Base-by-base conservation (phyloP, 495 filamentous ascomycete species). In the Podospora appendiculata region DNA sequence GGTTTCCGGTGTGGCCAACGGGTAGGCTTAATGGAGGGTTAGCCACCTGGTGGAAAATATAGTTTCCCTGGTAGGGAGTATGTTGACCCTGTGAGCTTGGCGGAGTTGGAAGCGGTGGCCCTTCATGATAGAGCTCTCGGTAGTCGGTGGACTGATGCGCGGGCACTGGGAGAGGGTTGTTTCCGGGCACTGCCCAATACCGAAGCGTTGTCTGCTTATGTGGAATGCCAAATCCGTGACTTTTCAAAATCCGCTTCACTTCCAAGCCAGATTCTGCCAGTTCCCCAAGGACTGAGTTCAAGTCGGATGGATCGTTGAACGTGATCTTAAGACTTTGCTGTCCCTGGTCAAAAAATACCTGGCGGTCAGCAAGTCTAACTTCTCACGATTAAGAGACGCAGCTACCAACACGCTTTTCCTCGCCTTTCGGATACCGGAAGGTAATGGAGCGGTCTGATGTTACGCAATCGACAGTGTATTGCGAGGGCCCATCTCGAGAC, bases 21-120 rank as follows among this genome's bases (percentile, higher is more conserved):
- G 41, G 49, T 8, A 62, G 63, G 14, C 56, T 61, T 8, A 55
- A 47, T 11, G 61, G 49, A 4, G 52, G 54, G 8, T 41, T 18
- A 10, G 43, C 32, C 19, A 38, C 6, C 2, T 13, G 9, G 9
- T 25, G 32, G 7, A 50, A 25, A 1, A 43, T 4, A 6, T 41
- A 17, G 11, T 18, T 41, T n/a, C 38, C 48, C 9, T 25, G 32
- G 16, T 49, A 32, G 17, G 52, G n/a, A 8, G 32, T 1, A 4
- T 55, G 42, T 8, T 32, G 45, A 12, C 12, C 49, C 4, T 52
- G 51, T 10, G 57, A 13, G 16, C 18, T 43, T 11, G 54, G 18
- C 16, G 32, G n/a, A 10, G 35, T 8, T 10, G 35, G 6, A 11
- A 47, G 13, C 19, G 50, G 44, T 1, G 57, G 36, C 16, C 40